These are phyloP conservation scores for Elongisporangium undulatum DNA, from an alignment of 352 stramenopile genomes.

Conservation along the genomic window DNA sequence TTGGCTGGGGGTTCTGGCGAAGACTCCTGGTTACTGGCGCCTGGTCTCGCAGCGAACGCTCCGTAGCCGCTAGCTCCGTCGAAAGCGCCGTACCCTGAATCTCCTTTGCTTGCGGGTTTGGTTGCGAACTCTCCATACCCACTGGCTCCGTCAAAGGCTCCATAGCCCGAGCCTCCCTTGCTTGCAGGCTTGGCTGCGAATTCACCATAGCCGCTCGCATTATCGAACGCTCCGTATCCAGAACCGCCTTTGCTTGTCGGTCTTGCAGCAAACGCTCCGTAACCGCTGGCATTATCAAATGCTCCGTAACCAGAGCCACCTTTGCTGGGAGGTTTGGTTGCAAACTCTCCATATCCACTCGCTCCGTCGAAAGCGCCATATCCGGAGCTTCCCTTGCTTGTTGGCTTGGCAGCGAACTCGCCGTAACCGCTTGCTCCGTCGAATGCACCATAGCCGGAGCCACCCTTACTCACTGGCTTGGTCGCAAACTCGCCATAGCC, in stretches of 20 bases:
- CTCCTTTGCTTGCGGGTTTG: neutral
- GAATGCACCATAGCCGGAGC: conserved; percentile 22
- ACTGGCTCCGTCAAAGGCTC: conserved; percentile 14
- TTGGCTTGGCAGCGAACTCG: conserved; percentile 5
- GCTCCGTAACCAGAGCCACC: conserved; percentile 19
- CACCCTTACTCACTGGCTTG: conserved; percentile 1
- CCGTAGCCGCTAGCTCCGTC: conserved; percentile 32
- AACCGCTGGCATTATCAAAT: conserved; percentile 20
- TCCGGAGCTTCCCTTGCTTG: neutral
- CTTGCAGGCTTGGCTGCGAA: conserved; percentile 5
- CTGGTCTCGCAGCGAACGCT: conserved; percentile 12
- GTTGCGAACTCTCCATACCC: conserved; percentile 16
- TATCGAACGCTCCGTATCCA: conserved; percentile 33
- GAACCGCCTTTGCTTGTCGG: conserved; percentile 6
- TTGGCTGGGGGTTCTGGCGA: conserved; percentile 2
- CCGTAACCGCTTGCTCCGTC: conserved; percentile 14
- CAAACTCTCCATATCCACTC: conserved; percentile 14
- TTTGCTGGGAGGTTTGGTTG: conserved; percentile 1
- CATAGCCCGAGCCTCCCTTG: conserved; percentile 2
- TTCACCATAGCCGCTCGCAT: conserved; percentile 12
- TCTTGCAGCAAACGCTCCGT: conserved; percentile 26
- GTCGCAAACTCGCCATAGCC: conserved; percentile 22
- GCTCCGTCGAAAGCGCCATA: conserved; percentile 10
- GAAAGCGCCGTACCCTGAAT: conserved; percentile 30
- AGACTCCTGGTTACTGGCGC: conserved; percentile 7